Base-by-base conservation (phyloP, 306 rosid genomes). In the Elaeagnus macrophylla region DNA sequence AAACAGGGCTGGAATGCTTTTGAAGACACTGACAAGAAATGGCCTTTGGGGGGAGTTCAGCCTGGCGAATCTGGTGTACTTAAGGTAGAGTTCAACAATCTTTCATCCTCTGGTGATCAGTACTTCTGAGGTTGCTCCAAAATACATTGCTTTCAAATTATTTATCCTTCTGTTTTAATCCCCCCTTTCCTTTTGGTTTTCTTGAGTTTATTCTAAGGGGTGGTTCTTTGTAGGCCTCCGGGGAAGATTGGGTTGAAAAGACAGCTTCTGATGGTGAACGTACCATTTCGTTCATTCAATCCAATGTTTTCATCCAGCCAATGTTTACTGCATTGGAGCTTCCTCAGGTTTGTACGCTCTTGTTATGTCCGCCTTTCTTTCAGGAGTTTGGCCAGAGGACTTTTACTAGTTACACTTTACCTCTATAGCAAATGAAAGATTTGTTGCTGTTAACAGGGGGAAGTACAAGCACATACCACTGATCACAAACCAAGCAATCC, bases 1-100 rank as follows among this genome's bases (percentile, higher is more conserved):
- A 53, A 81, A 72, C 68, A 81, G 85, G 52, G 77, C 37, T 84
- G 96, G 96, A 81, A 75, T 82, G 95, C 97, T 62, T 80, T 80
- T 65, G 75, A 77, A 74, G 85, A 74, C 72, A 59, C 91, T 60
- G 19, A 42, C 48, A 59, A 69, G 18, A 54, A 71, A 32, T 63
- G 65, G 41, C 67, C 81, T 58, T 51, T 59, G 11, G 77, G 73
- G 66, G 71, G 54, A 39, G 25, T 55, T 65, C 46, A 61, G 59
- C 76, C 72, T 52, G 75, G 57, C 17, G 43, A 25, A 25, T 25
- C 32, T 25, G 32, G 70, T 46, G 78, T 56, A 56, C 54, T 60
- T 43, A 74, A 56, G 54, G 59, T 66, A 57, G 59, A 57, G 41
- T 35, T 58, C 16, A 75, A 70, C 19, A 51, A 56, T 71, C 61